A percentile compares a stretch with the other conserved stretches of the same genome.
These are phyloP conservation scores for Dictyostelium firmibasis DNA, from an alignment of 78 protist genomes.

Conservation along the genomic window DNA sequence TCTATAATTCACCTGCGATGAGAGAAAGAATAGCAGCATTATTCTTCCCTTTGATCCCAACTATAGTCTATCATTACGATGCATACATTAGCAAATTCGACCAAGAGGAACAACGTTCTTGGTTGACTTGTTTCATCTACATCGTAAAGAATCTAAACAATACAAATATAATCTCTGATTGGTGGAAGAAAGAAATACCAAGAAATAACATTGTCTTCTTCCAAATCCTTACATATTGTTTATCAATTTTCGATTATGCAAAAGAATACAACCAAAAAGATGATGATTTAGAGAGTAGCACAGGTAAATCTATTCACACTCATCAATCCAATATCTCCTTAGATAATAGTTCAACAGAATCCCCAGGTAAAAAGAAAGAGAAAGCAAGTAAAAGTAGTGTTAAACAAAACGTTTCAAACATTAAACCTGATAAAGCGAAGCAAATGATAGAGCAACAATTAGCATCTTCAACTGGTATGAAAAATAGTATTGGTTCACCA, in stretches of 20 bases:
- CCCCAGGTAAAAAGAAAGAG: background rate
- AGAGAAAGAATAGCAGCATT: conserved; percentile 64
- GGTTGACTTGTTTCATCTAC: conserved; percentile 66
- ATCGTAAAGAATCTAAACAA: conserved; percentile 71
- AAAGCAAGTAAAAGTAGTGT: background rate
- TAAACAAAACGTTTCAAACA: background rate
- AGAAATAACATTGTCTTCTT: conserved; percentile 40
- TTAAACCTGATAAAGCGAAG: conserved; percentile 32
- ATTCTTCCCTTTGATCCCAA: conserved; percentile 59
- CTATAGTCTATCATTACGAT: conserved; percentile 29
- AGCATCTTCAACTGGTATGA: background rate
- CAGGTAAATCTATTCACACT: background rate
- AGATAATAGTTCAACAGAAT: background rate
- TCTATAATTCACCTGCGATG: conserved; percentile 34
- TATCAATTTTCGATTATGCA: conserved; percentile 22
- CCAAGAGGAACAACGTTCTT: background rate
- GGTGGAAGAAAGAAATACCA: conserved; percentile 79
- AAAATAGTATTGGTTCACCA: background rate
- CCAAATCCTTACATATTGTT: conserved; percentile 14
- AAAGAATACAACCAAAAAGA: background rate
- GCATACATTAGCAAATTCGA: background rate
- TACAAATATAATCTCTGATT: conserved; percentile 36
- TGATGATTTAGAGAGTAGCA: background rate
- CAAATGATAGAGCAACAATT: conserved; percentile 30
- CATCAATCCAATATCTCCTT: background rate